A percentile compares a stretch with the other conserved stretches of the same genome.
Evolutionary conservation across 2,329 filamentous ascomycete species (phyloP).

Genomic region (Microsporum canis): DNA sequence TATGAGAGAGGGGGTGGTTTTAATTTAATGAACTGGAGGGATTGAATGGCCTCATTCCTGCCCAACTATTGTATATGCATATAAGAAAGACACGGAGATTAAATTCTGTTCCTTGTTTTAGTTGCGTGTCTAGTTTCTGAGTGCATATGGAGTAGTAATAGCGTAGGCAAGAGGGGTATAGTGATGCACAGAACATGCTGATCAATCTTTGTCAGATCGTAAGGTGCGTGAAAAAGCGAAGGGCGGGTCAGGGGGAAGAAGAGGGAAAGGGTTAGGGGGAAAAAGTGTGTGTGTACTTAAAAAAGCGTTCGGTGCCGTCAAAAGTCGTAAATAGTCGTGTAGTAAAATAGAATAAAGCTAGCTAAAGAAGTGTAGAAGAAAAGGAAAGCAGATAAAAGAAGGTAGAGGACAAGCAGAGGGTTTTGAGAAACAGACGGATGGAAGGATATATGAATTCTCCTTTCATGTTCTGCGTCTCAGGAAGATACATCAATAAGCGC

Average conservation of each 20-base stretch:
- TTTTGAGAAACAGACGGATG: not conserved
- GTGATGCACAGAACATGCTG: not conserved
- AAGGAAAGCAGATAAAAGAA: not conserved
- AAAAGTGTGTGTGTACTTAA: not conserved
- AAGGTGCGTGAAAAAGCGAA: not conserved
- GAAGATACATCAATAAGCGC: conserved; percentile 13
- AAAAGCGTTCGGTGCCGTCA: not conserved
- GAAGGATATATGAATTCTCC: not conserved
- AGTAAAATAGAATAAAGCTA: not conserved
- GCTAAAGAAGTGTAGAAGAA: not conserved
- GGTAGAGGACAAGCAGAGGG: not conserved
- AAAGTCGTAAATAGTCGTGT: not conserved
- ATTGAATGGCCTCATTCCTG: no score
- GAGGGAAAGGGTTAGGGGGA: not conserved
- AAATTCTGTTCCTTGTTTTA: not conserved
- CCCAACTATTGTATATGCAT: not conserved
- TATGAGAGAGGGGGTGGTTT: not conserved
- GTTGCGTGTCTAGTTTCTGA: not conserved
- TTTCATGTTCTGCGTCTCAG: not conserved
- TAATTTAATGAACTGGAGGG: not conserved
- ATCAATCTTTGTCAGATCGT: not conserved
- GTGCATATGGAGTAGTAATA: not conserved
- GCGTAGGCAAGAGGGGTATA: not conserved
- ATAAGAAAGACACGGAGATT: not conserved
- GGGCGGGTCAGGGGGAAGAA: not conserved